A percentile compares a stretch with the other conserved stretches of the same genome.
Evolutionary conservation across 495 filamentous ascomycete genomes (phyloP).

Genomic region (Penicillium taxi): DNA sequence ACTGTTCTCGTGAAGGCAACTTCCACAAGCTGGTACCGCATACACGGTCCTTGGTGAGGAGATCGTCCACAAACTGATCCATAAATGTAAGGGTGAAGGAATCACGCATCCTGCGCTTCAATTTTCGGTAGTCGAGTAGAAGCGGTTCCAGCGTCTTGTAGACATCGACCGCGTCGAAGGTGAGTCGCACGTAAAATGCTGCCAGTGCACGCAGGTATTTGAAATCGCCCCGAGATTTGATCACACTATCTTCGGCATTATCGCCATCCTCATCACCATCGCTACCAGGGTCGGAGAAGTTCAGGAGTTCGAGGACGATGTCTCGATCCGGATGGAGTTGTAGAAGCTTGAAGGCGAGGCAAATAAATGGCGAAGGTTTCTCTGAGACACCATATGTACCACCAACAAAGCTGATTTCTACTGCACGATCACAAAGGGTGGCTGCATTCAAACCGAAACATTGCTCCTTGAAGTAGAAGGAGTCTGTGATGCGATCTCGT

Average conservation of each 20-base stretch:
- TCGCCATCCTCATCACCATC: conserved; percentile 27
- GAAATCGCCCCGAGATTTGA: conserved; percentile 59
- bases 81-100: conserved; percentile 68
- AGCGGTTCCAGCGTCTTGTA: conserved; percentile 75
- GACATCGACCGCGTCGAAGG: conserved; percentile 72
- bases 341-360: conserved; percentile 88
- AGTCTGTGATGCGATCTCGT: conserved; percentile 87
- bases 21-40: conserved; percentile 92
- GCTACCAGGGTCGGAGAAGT: conserved; percentile 42
- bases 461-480: conserved; percentile 97
- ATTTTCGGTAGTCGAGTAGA: conserved; percentile 73
- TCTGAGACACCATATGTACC: conserved; percentile 77
- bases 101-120: conserved; percentile 64
- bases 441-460: conserved; percentile 91
- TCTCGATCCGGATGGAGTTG: conserved; percentile 74
- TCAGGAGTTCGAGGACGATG: conserved; percentile 73
- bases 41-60: conserved; percentile 81
- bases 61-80: conserved; percentile 89
- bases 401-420: conserved; percentile 72
- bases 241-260: conserved; percentile 16
- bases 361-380: conserved; percentile 86
- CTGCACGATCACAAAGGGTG: conserved; percentile 83
- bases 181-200: conserved; percentile 87
- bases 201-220: conserved; percentile 87
- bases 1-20: conserved; percentile 66